Percentiles rank a stretch among this genome's conserved stretches.
Conservation (phyloP, 345 rosid species). For the Citrus sp. region DNA sequence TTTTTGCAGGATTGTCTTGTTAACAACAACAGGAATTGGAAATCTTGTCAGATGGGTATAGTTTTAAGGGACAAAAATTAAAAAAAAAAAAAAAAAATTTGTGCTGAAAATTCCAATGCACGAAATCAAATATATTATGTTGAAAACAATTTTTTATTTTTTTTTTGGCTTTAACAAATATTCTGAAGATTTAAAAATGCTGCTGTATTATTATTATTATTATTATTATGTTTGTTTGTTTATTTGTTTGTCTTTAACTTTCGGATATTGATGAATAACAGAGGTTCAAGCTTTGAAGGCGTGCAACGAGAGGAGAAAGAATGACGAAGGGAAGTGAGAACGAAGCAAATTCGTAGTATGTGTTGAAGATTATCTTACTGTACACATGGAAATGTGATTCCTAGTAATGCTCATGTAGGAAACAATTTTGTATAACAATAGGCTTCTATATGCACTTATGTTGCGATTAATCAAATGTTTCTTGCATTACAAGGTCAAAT, state of each 20-base stretch:
- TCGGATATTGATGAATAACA: slow-evolving; percentile 20
- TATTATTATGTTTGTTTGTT: neutral
- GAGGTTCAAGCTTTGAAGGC: slow-evolving; percentile 68
- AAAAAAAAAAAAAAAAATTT: too few relatives aligned
- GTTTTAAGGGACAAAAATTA: neutral
- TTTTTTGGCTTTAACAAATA: neutral
- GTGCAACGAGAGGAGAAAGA: slow-evolving; percentile 46
- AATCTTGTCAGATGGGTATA: slow-evolving; percentile 75
- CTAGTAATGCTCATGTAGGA: neutral
- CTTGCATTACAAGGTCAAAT: too few relatives aligned
- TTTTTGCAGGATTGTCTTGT: slow-evolving; percentile 72
- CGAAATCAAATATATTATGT: too few relatives aligned
- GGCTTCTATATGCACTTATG: too few relatives aligned
- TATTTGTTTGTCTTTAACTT: neutral
- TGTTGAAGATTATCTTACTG: neutral
- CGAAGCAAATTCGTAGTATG: neutral
- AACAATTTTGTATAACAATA: neutral
- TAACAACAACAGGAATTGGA: slow-evolving; percentile 73
- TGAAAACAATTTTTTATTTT: too few relatives aligned
- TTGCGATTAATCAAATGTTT: neutral
- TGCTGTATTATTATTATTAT: neutral
- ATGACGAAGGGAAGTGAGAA: slow-evolving; percentile 23
- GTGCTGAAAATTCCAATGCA: neutral
- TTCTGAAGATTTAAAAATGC: neutral
- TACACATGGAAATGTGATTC: neutral